Base-by-base conservation (phyloP, 345 rosid genomes). In the Turnera subulata region DNA sequence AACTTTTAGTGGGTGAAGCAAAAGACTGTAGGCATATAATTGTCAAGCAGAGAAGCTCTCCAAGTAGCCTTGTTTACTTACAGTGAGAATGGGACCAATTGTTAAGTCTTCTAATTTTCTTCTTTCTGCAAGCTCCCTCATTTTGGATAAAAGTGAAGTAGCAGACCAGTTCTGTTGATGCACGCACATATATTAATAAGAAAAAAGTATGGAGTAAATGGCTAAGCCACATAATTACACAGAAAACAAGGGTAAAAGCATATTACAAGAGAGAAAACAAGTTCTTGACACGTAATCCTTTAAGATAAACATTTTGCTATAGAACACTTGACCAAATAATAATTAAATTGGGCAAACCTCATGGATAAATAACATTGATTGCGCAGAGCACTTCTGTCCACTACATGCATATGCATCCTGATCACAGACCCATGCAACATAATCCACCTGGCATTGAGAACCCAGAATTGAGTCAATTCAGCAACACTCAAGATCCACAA, bases 351-450 rank as follows among this genome's bases (percentile, higher is more conserved):
- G 66, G 53, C 49, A 32, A 64, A 93, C 97, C 97, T 89, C 97
- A 24, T 93, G 99, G 71, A 89, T 79, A 80, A 93, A 93, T 47
- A 93, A 78, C 47, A 93, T 84, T 32, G 99, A 93, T 59, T 93
- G 99, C 47, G 96, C 97, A 57, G 96, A 89, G 74, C 99, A 89
- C 71, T 93, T 93, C 77, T 93, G 99, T 59, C 99, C 99, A 58
- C 97, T 93, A 72, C 99, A 89, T 9, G 97, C 99, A 64, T 89
- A 93, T 10, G 99, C 97, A 77, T 93, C 97, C 78, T 93, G 99
- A 68, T 93, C 99, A 62, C 96, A 93, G 16, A 82, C 84, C 99
- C 99, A 93, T 24, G 99, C 96, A 64, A 89, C 87, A 23, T 93
- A 89, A 74, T 89, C 94, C 65, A 80, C 88, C 99, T 93, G 68